A percentile compares a stretch with the other conserved stretches of the same genome.
Evolutionary conservation across 1,139 yeast genomes (phyloP).

Genomic region (Geotrichum australiense): DNA sequence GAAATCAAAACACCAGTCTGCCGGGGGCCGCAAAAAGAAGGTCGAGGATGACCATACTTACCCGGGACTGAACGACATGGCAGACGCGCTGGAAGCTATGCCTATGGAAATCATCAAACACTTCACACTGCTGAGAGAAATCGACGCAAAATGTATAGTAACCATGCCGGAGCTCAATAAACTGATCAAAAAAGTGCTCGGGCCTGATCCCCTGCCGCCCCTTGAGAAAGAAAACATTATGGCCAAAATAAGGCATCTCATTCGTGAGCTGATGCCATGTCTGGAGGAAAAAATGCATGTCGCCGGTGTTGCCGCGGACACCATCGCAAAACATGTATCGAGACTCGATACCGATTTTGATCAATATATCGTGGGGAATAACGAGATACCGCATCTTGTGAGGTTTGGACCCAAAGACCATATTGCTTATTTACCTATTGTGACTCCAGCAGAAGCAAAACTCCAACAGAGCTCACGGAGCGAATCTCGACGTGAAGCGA

Average conservation of each 20-base stretch:
- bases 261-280: conserved; percentile 74
- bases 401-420: conserved; percentile 70
- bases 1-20: too few species aligned
- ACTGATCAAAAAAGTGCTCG: conserved; percentile 51
- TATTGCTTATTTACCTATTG: conserved; percentile 64
- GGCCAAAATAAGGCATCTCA: conserved; percentile 36
- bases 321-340: conserved; percentile 58
- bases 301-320: conserved; percentile 83
- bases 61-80: conserved; percentile 87
- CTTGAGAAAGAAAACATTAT: conserved; percentile 35
- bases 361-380: conserved; percentile 53
- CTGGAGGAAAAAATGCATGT: conserved; percentile 97
- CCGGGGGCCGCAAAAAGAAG: too few species aligned
- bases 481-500: conserved; percentile 84
- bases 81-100: conserved; percentile 86
- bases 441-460: conserved; percentile 23
- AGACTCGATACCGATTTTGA: conserved; percentile 75
- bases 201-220: conserved; percentile 35
- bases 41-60: conserved; percentile 26
- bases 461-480: conserved; percentile 29
- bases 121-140: conserved; percentile 82
- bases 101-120: conserved; percentile 80
- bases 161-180: conserved; percentile 61
- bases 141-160: conserved; percentile 86
- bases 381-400: conserved; percentile 59